Percentiles rank a stretch among this genome's conserved stretches.
Conservation (phyloP, 495 filamentous ascomycete species). For the Neurospora tetraspora region DNA sequence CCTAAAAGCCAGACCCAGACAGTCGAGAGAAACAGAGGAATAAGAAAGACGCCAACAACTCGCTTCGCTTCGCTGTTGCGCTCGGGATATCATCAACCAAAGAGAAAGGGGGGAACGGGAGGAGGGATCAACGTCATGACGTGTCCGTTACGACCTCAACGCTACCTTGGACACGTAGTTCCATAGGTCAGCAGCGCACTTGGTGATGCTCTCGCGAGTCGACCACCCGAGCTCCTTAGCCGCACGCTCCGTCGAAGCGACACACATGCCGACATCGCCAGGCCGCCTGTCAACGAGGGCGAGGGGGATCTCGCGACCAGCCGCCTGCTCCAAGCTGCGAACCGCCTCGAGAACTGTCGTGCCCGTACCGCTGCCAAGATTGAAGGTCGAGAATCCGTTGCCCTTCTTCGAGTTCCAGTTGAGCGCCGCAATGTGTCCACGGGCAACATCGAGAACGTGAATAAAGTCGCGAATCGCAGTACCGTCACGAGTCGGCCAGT, state of each 20-base stretch:
- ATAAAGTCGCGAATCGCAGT: conserved; percentile 72
- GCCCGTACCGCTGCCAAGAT: conserved; percentile 42
- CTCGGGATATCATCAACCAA: background rate
- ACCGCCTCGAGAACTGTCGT: conserved; percentile 45
- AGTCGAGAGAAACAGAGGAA: background rate
- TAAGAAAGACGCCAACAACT: background rate
- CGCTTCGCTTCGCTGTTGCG: background rate
- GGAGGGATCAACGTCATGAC: background rate
- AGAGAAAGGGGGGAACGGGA: background rate
- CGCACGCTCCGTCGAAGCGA: conserved; percentile 19
- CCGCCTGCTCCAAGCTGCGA: conserved; percentile 21
- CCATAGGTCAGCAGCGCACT: conserved; percentile 20
- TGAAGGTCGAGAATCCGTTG: conserved; percentile 41
- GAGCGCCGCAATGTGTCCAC: conserved; percentile 53
- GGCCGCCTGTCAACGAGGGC: conserved; percentile 9
- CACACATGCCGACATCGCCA: conserved; percentile 20
- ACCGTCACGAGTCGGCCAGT: conserved; percentile 58
- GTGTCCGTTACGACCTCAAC: background rate
- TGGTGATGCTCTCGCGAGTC: conserved; percentile 11
- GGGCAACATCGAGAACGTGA: conserved; percentile 51
- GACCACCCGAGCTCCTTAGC: conserved; percentile 20
- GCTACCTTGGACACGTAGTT: conserved; percentile 12
- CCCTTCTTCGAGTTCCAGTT: conserved; percentile 14
- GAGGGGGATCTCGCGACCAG: conserved; percentile 12
- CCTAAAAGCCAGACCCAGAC: background rate